Conservation (phyloP, 441 rosid genomes). For the Adansonia grandidieri region DNA sequence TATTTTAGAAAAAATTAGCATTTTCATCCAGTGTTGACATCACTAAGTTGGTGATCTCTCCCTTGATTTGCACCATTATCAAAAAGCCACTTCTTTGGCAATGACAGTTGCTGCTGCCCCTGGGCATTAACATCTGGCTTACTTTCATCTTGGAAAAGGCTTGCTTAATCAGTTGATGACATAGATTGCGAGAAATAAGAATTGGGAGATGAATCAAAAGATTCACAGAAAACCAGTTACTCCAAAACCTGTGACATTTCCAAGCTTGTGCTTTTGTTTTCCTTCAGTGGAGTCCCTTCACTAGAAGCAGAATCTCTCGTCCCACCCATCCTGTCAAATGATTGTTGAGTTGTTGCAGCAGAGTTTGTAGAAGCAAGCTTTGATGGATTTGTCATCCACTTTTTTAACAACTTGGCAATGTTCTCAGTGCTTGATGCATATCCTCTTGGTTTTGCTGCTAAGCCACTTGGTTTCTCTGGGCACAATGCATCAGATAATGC, state of each 20-base stretch:
- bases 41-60: conserved; percentile 35
- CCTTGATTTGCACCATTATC: conserved; percentile 57
- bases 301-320: no score
- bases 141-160: conserved; percentile 58
- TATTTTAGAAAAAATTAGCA: conserved; percentile 38
- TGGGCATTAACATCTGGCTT: conserved; percentile 44
- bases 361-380: conserved; percentile 22
- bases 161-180: conserved; percentile 48
- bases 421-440: conserved; percentile 85
- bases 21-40: not conserved
- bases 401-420: conserved; percentile 75
- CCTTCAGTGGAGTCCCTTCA: no score
- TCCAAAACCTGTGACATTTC: no score
- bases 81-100: conserved; percentile 78
- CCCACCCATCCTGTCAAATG: no score
- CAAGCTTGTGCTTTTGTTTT: no score
- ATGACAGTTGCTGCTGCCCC: conserved; percentile 49
- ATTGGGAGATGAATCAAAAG: conserved; percentile 29
- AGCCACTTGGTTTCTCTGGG: conserved; percentile 45
- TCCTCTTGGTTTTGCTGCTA: conserved; percentile 29
- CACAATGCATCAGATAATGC: conserved; percentile 79
- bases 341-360: no score
- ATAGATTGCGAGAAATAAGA: conserved; percentile 53
- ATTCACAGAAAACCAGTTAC: no score
- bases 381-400: conserved; percentile 56